Base-by-base conservation (phyloP, 345 rosid genomes). In the Turnera subulata region DNA sequence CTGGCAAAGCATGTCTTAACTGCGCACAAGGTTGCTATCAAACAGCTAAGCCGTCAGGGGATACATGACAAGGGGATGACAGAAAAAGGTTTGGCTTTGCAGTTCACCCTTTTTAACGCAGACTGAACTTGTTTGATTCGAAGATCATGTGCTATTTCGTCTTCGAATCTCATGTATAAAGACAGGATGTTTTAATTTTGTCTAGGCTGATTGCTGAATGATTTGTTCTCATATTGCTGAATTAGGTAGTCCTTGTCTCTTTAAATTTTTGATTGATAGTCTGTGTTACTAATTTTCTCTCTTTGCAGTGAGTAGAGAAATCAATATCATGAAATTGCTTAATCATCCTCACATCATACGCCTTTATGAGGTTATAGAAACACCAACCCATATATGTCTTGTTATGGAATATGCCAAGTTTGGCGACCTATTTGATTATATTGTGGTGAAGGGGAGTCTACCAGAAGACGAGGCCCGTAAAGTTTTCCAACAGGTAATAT, bases 291-390 rank as follows among this genome's bases (percentile, higher is more conserved):
- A 24, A 35, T 14, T 46, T 35, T 58, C 49, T 20, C 44, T 59
- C 35, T 64, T 73, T 68, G 70, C 82, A 93, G 99, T 89, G 63
- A 76, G 87, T 63, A 82, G 94, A 71, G 99, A 93, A 73, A 86
- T 93, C 63, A 93, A 86, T 66, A 82, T 93, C 54, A 62, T 82
- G 79, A 93, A 90, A 61, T 63, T 92, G 59, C 84, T 92, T 68
- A 84, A 83, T 88, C 99, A 92, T 71, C 99, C 99, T 64, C 96
- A 92, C 54, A 82, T 89, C 40, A 79, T 89, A 46, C 81, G 99
- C 62, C 84, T 89, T 33, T 92, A 85, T 35, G 99, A 92, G 77
- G 93, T 87, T 38, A 83, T 92, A 55, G 99, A 92, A 75, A 92
- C 94, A 19, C 66, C 80, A 11, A 76, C 82, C 23, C 88, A 89